Base-by-base conservation (phyloP, 352 stramenopile genomes). In the Phytophthora vignae region DNA sequence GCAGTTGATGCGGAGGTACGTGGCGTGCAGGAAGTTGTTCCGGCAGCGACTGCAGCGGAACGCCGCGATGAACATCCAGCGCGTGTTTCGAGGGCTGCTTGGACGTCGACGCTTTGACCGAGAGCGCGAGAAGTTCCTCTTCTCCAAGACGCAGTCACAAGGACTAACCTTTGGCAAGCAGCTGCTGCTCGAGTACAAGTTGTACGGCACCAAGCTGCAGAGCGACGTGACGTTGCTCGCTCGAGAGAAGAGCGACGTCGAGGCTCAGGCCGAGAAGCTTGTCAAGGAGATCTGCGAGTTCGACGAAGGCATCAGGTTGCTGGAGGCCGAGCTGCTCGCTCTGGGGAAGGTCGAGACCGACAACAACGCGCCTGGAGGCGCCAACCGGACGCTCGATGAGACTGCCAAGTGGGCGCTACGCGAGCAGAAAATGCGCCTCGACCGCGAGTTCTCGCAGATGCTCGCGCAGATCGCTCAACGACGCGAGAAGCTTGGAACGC, bases 111-210 rank as follows among this genome's bases (percentile, higher is more conserved):
- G 89, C 4, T 96, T 95, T 31, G 67, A 50, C 1, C 74, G 84
- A 15, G 96, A 99, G 79, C 81, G 90, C n/a, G 93, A 98, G 60
- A 98, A 98, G 71, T 98, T 98, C 62, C 77, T 99, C 53, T 98
- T 98, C 61, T 96, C 88, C 44, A 95, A 95, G 54, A 96, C 88
- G 42, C 97, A 99, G 82, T 92, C 84, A 4, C 94, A 97, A 72
- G 94, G 95, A 14, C 97, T 99, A 68, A 90, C 97, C 67, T 97
- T 99, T 67, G 97, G 94, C 44, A 94, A 98, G 62, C 95, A 99
- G 77, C 97, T 99, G 81, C 85, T 99, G 19, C 73, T 98, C 15
- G 95, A 99, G 82, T 98, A 98, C 87, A 98, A 98, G 73, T 81
- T 98, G 8, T 92, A 97, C 65, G 96, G 91, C 9, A 98, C 94